Evolutionary conservation across 495 filamentous ascomycete genomes (phyloP).

Genomic region (Hamigera avellanea): DNA sequence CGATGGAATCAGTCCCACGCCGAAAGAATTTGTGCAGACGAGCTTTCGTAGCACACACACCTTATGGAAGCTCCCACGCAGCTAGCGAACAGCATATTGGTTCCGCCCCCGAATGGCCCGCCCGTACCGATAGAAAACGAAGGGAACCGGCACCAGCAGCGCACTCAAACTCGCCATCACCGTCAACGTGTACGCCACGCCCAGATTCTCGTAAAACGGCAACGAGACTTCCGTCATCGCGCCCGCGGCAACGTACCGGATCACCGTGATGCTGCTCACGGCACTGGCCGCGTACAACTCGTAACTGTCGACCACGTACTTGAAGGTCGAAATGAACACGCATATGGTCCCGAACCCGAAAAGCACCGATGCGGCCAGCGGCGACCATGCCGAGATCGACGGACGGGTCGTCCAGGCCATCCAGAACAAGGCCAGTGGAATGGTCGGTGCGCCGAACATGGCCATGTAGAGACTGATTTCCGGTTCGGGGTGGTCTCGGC

Average conservation of each 20-base stretch:
- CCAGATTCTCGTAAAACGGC: constrained; percentile 36
- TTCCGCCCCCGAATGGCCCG: constrained; percentile 17
- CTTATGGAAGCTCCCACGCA: too few relatives aligned
- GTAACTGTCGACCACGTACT: constrained; percentile 44
- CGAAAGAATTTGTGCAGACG: too few relatives aligned
- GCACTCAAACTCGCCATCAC: constrained; percentile 34
- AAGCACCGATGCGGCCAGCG: constrained; percentile 29
- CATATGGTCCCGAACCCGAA: constrained; percentile 39
- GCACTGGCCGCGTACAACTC: constrained; percentile 23
- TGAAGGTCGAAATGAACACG: constrained; percentile 34
- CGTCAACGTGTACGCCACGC: constrained; percentile 39
- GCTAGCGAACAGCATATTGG: constrained; percentile 4
- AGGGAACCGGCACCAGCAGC: constrained; percentile 36
- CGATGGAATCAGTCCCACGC: too few relatives aligned
- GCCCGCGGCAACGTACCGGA: constrained; percentile 36
- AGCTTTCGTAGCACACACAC: too few relatives aligned
- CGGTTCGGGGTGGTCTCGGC: constrained; percentile 28
- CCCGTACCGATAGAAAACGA: constrained; percentile 39
- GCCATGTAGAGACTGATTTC: constrained; percentile 45
- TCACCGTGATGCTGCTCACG: constrained; percentile 32
- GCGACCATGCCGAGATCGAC: constrained; percentile 25
- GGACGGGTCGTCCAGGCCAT: constrained; percentile 39
- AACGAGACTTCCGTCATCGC: constrained; percentile 30
- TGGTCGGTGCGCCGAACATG: constrained; percentile 38
- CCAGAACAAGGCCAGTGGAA: constrained; percentile 50